These are phyloP conservation scores for Monosporascus sp. DNA, from an alignment of 2,329 filamentous ascomycete species.

Conservation along the genomic window DNA sequence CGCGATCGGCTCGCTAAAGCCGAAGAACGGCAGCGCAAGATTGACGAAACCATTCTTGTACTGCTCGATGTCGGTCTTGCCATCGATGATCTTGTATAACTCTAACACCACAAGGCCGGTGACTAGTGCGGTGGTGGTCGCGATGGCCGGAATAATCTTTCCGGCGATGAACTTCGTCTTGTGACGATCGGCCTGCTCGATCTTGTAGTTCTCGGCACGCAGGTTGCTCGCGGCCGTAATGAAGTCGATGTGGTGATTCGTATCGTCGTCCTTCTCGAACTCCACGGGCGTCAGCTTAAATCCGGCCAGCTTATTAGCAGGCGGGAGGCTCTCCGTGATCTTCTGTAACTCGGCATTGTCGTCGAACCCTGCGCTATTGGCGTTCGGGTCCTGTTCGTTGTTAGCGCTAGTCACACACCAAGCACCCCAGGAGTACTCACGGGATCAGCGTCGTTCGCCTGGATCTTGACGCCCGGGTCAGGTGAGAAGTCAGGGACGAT, in stretches of 20 bases:
- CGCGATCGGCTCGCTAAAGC: slow-evolving; percentile 93
- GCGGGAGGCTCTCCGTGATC: slow-evolving; percentile 67
- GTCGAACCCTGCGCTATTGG: slow-evolving; percentile 47
- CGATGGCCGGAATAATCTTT: slow-evolving; percentile 98
- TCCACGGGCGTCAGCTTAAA: slow-evolving; percentile 90
- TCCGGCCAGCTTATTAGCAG: slow-evolving; percentile 73
- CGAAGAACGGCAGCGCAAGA: slow-evolving; percentile 92
- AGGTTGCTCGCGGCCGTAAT: slow-evolving; percentile 96
- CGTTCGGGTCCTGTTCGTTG: slow-evolving; percentile 65
- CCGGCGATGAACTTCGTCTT: slow-evolving; percentile 99
- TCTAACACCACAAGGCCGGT: slow-evolving; percentile 91
- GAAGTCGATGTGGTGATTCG: slow-evolving; percentile 97
- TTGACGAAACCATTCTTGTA: slow-evolving; percentile 99
- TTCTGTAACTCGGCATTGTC: slow-evolving; percentile 72
- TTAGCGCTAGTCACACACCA: slow-evolving; percentile 8
- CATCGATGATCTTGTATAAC: slow-evolving; percentile 93
- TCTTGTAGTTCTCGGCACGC: slow-evolving; percentile 97
- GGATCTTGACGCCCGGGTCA: slow-evolving; percentile 88
- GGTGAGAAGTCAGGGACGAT: slow-evolving; percentile 94
- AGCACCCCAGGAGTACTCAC: slow-evolving; percentile 36
- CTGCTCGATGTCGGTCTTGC: slow-evolving; percentile 93
- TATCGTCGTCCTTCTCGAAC: slow-evolving; percentile 98
- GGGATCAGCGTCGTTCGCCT: slow-evolving; percentile 90
- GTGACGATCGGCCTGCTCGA: slow-evolving; percentile 84
- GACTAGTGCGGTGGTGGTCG: slow-evolving; percentile 91